Evolutionary conservation across 2,329 filamentous ascomycete genomes (phyloP).

Genomic region (Triangularia verruculosa): DNA sequence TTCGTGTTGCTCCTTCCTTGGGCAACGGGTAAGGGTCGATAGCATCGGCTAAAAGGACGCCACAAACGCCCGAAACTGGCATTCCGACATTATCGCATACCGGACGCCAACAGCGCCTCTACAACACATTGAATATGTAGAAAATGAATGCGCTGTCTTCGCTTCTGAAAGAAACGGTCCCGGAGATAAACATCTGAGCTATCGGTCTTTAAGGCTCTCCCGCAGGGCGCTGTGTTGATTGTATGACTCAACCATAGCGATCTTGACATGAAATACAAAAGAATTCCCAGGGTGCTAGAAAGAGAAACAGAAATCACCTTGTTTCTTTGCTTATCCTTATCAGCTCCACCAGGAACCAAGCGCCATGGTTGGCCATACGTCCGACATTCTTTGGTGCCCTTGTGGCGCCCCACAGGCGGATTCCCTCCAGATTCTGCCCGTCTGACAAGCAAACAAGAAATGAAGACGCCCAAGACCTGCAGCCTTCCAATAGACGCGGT

Average conservation of each 20-base stretch:
- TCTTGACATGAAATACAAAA: background rate
- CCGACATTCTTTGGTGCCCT: background rate
- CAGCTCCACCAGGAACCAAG: constrained; percentile 1
- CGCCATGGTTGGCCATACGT: background rate
- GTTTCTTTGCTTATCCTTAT: constrained; percentile 1
- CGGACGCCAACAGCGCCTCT: background rate
- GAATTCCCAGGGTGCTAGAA: background rate
- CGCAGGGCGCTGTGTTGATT: background rate
- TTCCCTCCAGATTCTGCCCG: background rate
- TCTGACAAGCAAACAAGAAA: background rate
- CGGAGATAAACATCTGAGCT: background rate
- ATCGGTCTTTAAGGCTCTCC: background rate
- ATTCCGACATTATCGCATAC: background rate
- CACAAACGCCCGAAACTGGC: background rate
- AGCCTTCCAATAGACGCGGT: constrained; percentile 5
- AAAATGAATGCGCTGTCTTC: background rate
- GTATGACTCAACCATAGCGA: background rate
- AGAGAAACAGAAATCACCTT: background rate
- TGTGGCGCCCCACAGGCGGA: background rate
- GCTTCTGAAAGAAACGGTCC: background rate
- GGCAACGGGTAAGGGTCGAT: background rate
- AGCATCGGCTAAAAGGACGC: background rate
- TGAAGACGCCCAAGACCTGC: constrained; percentile 1
- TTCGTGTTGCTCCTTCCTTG: background rate
- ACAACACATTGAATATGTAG: background rate